A percentile compares a stretch with the other conserved stretches of the same genome.
phyloP scores from a whole-genome alignment of 148 eudicot genomes.

The Rhododendron ferrugineum region DNA sequence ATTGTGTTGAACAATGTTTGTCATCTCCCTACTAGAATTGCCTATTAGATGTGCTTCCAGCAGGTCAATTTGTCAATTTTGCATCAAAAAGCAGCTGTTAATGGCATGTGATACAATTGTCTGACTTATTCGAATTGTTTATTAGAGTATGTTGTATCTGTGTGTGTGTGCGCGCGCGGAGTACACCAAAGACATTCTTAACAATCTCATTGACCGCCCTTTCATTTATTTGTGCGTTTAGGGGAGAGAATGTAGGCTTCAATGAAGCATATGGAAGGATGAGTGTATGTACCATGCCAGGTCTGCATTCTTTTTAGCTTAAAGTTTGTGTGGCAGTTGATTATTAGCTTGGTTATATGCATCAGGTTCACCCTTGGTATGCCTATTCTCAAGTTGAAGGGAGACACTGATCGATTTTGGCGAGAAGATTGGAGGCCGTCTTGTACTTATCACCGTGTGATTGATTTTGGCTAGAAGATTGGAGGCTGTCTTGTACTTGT shows the following conservation, averaged over 20 bases:
- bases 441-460: background rate
- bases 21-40: too few species aligned
- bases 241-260: too few species aligned
- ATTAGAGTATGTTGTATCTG: background rate
- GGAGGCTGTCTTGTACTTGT: background rate
- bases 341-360: background rate
- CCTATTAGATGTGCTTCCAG: background rate
- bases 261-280: too few species aligned
- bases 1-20: background rate
- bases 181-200: too few species aligned
- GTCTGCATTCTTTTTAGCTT: background rate
- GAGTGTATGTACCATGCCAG: background rate
- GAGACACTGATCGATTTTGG: background rate
- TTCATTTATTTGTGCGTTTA: too few species aligned
- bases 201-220: too few species aligned
- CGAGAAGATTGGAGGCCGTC: background rate
- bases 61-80: background rate
- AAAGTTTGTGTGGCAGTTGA: background rate
- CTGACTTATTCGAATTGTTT: background rate
- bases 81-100: too few species aligned
- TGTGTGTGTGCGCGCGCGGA: background rate
- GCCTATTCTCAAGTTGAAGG: background rate
- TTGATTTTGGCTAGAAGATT: background rate
- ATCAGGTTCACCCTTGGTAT: background rate
- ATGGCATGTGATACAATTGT: background rate